phyloP scores from a whole-genome alignment of 306 rosid species.

The Cicer cuneatum region DNA sequence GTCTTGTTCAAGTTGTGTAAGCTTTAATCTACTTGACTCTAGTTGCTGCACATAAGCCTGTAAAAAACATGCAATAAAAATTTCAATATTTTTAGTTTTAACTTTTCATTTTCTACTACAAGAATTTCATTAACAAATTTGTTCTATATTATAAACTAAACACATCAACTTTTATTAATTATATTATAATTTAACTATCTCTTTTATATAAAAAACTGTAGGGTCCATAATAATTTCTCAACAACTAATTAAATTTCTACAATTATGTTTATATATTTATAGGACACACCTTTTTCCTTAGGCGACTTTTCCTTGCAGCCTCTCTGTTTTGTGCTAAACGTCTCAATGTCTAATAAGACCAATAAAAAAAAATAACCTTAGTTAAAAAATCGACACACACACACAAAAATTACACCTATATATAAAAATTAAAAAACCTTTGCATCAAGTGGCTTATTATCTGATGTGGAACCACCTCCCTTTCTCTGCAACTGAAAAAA shows the following conservation, averaged over 20 bases:
- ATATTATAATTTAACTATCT: no score
- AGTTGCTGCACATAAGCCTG: slow-evolving; percentile 95
- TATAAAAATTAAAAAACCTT: slow-evolving; percentile 58
- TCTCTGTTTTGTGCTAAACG: slow-evolving; percentile 97
- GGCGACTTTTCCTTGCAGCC: slow-evolving; percentile 95
- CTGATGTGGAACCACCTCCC: slow-evolving; percentile 79
- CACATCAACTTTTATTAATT: no score
- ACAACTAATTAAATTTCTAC: background rate
- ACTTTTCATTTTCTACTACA: background rate
- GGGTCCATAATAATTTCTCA: background rate
- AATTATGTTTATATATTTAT: background rate
- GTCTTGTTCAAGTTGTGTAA: slow-evolving; percentile 86
- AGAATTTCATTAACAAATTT: background rate
- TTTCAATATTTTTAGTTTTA: background rate
- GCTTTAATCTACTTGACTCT: slow-evolving; percentile 88
- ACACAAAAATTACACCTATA: background rate
- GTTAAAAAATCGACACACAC: background rate
- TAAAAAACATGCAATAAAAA: slow-evolving; percentile 17
- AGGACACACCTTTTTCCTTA: slow-evolving; percentile 78
- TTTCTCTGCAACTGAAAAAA: slow-evolving; percentile 65
- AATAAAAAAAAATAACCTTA: background rate
- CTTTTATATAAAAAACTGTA: no score
- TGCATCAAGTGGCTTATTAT: slow-evolving; percentile 83
- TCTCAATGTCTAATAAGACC: slow-evolving; percentile 70
- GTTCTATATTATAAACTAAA: no score